Evolutionary conservation across 163 green algal species (phyloP).

Genomic region (Scenedesmus sp.): DNA sequence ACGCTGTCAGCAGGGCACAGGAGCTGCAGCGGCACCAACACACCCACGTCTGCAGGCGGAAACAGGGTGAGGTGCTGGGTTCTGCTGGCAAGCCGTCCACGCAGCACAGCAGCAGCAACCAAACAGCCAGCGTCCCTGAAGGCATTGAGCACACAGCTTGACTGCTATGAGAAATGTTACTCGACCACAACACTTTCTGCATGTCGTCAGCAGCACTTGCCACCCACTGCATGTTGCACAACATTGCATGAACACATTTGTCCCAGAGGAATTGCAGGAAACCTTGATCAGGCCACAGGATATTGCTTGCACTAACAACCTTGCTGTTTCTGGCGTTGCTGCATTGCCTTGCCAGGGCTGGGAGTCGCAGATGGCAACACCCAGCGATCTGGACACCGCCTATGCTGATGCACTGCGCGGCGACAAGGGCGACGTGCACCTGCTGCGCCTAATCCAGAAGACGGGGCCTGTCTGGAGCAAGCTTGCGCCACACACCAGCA

Average conservation of each 20-base stretch:
- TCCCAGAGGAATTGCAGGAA: neutral
- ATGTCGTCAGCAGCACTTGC: too few relatives aligned
- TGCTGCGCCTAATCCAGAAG: slow-evolving; percentile 43
- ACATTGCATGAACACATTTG: too few relatives aligned
- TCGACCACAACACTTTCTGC: too few relatives aligned
- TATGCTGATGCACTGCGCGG: slow-evolving; percentile 25
- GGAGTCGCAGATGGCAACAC: neutral
- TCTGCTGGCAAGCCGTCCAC: neutral
- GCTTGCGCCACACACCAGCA: slow-evolving; percentile 1
- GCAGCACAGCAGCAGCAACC: neutral
- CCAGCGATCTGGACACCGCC: slow-evolving; percentile 17
- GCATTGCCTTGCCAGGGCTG: neutral
- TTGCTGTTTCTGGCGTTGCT: neutral
- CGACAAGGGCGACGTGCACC: slow-evolving; percentile 35
- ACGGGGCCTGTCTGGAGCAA: slow-evolving; percentile 42
- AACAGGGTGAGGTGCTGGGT: neutral
- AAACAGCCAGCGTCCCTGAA: neutral
- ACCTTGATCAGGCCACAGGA: too few relatives aligned
- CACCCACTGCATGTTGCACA: too few relatives aligned
- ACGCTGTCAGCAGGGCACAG: neutral
- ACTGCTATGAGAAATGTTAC: too few relatives aligned
- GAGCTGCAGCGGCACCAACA: slow-evolving; percentile 4
- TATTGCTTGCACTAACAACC: neutral
- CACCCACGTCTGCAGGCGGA: slow-evolving; percentile 10
- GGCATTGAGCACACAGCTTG: too few relatives aligned